Evolutionary conservation across 305 asterid genomes (phyloP).

Genomic region (Fraxinus velutina): DNA sequence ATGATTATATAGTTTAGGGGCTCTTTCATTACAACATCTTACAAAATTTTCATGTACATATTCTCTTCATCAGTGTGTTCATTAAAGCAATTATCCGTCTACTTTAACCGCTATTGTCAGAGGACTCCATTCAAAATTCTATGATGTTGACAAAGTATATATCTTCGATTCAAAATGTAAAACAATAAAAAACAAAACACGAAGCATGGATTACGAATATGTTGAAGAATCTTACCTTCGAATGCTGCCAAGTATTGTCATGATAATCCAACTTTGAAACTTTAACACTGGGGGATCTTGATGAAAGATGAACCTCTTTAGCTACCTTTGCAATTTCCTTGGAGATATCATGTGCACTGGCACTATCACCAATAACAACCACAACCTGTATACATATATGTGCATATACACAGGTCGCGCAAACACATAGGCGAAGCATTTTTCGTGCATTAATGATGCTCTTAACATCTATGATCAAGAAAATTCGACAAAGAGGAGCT

Average conservation of each 20-base stretch:
- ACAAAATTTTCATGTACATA: not conserved
- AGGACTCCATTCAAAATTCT: not conserved
- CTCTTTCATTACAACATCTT: not conserved
- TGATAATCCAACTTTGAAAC: constrained; percentile 27
- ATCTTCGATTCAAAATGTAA: not conserved
- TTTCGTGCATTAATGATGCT: not conserved
- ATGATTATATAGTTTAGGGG: not conserved
- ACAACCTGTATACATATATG: constrained; percentile 41
- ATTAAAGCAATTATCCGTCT: not conserved
- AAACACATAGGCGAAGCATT: not conserved
- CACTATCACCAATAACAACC: constrained; percentile 57
- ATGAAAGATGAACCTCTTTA: constrained; percentile 62
- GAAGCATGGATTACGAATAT: not conserved
- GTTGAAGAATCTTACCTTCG: constrained; percentile 26
- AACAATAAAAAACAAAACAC: not conserved
- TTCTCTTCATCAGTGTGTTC: not conserved
- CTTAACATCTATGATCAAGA: not conserved
- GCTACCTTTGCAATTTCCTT: constrained; percentile 45
- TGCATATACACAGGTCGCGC: not conserved
- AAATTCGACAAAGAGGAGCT: not conserved
- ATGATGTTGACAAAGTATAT: not conserved
- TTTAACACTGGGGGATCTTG: constrained; percentile 33
- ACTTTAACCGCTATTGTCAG: not conserved
- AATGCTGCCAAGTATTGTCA: constrained; percentile 53
- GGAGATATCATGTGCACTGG: constrained; percentile 62